A percentile compares a stretch with the other conserved stretches of the same genome.
Conservation (phyloP, 2,329 filamentous ascomycete genomes). For the Colletotrichum salicis region DNA sequence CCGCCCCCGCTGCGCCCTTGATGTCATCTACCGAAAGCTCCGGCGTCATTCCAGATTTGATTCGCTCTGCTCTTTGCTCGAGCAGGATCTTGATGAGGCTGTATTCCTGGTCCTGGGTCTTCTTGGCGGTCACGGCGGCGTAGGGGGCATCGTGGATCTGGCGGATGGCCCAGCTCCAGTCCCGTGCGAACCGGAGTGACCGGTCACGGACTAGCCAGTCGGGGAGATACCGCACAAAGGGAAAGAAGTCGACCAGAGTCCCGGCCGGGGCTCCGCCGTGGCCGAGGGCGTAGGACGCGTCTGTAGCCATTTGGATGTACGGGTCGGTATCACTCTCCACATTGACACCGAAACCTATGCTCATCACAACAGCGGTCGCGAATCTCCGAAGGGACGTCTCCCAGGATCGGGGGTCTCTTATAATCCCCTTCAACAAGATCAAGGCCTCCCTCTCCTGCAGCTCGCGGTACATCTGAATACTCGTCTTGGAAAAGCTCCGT, state of each 20-base stretch:
- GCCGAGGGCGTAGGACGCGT: conserved; percentile 45
- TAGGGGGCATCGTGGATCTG: conserved; percentile 57
- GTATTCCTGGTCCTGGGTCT: neutral
- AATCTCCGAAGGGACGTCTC: conserved; percentile 50
- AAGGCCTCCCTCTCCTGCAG: conserved; percentile 38
- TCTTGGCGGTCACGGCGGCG: conserved; percentile 34
- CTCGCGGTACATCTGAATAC: conserved; percentile 44
- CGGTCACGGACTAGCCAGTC: conserved; percentile 45
- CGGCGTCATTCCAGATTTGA: conserved; percentile 42
- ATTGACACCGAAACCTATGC: conserved; percentile 55
- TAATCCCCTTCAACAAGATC: conserved; percentile 44
- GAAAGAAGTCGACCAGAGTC: conserved; percentile 60
- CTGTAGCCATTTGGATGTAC: conserved; percentile 40
- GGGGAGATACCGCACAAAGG: conserved; percentile 53
- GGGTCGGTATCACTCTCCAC: conserved; percentile 50
- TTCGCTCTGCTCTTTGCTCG: conserved; percentile 39
- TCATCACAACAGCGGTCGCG: conserved; percentile 52
- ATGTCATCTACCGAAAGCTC: conserved; percentile 55
- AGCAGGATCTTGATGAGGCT: conserved; percentile 41
- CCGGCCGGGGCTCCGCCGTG: conserved; percentile 45
- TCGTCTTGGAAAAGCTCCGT: conserved; percentile 51
- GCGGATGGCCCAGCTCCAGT: conserved; percentile 47
- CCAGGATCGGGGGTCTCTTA: conserved; percentile 47
- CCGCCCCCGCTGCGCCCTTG: conserved; percentile 57
- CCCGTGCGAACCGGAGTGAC: conserved; percentile 43